Evolutionary conservation across 176 grass and related monocot genomes (phyloP).

Genomic region (Phoenix roebelenii): DNA sequence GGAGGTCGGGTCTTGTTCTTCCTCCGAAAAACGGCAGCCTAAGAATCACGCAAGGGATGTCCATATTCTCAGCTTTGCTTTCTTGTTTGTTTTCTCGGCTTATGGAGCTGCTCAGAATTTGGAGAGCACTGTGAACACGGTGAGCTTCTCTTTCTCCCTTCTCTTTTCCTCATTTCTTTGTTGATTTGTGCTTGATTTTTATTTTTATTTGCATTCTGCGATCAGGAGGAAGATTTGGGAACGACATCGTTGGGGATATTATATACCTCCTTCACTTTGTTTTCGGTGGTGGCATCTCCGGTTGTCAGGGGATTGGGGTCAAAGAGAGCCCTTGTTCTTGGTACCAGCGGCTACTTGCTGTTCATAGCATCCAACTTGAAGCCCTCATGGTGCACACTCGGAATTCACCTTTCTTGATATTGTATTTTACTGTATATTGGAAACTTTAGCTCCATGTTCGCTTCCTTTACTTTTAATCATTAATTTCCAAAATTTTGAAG

Average conservation of each 20-base stretch:
- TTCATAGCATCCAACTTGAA: constrained; percentile 89
- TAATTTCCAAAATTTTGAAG: too few species aligned
- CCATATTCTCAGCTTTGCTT: constrained; percentile 64
- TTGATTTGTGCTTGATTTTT: background rate
- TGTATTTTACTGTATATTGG: too few species aligned
- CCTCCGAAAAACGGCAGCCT: background rate
- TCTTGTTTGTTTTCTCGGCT: constrained; percentile 88
- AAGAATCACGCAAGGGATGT: constrained; percentile 45
- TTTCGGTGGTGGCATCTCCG: constrained; percentile 46
- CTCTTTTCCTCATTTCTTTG: background rate
- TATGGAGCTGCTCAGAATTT: constrained; percentile 78
- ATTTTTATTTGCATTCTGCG: background rate
- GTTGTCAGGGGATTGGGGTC: constrained; percentile 46
- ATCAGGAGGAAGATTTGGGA: constrained; percentile 59
- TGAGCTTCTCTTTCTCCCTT: background rate
- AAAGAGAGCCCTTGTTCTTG: constrained; percentile 62
- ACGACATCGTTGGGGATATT: constrained; percentile 64
- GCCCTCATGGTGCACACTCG: constrained; percentile 46
- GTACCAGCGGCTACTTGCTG: constrained; percentile 59
- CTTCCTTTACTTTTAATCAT: too few species aligned
- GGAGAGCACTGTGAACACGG: constrained; percentile 71
- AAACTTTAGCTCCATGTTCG: background rate
- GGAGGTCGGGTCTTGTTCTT: constrained; percentile 19
- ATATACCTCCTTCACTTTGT: constrained; percentile 79
- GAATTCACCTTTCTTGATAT: too few species aligned